Base-by-base conservation (phyloP, 306 rosid species). In the Arachis hypogaea region DNA sequence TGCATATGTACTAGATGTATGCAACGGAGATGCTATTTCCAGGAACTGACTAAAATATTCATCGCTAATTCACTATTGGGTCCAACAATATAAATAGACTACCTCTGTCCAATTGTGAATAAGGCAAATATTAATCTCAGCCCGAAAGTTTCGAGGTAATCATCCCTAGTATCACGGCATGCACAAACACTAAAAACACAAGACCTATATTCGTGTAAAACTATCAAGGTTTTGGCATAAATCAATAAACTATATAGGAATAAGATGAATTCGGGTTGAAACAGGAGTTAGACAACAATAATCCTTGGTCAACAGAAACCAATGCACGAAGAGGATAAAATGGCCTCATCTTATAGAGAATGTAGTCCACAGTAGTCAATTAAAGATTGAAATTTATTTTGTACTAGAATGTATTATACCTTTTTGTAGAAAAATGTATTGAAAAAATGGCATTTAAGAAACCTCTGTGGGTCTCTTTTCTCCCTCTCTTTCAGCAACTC, bases 401-500 rank as follows among this genome's bases (percentile, higher is more conserved):
- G 38, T 33, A 2, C 0, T 33, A 38, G 47, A 63, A 73, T 66
- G 68, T 58, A 76, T 81, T 69, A 46, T 67, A 91, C 99, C 98
- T 85, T 95, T 69, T 88, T 92, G 86, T 92, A 95, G 87, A 95
- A 95, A 83, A 95, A 95, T 16, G 99, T 85, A 77, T 77, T 95
- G 83, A 92, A 95, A 84, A 95, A 95, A 85, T 95, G 99, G 60
- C 98, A 95, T 77, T 87, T 95, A 77, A 95, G 77, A 80, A 80
- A 95, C 82, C 83, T 92, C 73, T 85, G 68, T 3, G 92, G 92
- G 63, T 95, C 93, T 80, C 93, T 82, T 50, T 76, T 88, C 84
- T 95, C 99, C 84, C 99, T 86, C 87, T 95, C 99, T 86, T 92
- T 95, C 77, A 95, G 84, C 92, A 95, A 87, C 84, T 90, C 99